These are phyloP conservation scores for Aspergillus caelatus DNA, from an alignment of 2,329 filamentous ascomycete genomes.

Conservation along the genomic window DNA sequence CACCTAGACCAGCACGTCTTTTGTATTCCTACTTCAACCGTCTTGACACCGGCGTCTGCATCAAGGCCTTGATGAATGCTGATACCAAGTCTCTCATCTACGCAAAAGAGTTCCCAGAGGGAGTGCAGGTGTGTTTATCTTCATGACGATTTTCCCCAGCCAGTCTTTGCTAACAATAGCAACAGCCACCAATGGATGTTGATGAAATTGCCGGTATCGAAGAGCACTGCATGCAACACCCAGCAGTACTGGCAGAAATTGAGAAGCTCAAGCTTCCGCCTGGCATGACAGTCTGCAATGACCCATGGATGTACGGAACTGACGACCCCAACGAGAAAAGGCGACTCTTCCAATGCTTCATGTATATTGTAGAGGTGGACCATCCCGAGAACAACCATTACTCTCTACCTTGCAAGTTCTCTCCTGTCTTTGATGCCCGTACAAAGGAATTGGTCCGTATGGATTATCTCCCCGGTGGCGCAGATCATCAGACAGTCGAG, in stretches of 20 bases:
- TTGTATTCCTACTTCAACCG: constrained; percentile 56
- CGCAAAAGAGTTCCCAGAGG: constrained; percentile 49
- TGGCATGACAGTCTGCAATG: constrained; percentile 59
- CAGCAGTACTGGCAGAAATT: constrained; percentile 59
- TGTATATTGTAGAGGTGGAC: constrained; percentile 40
- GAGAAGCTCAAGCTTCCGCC: constrained; percentile 62
- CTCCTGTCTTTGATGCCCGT: constrained; percentile 57
- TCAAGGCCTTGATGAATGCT: constrained; percentile 44
- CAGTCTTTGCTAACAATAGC: constrained; percentile 52
- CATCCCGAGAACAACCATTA: constrained; percentile 43
- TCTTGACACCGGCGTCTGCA: constrained; percentile 46
- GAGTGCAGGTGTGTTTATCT: constrained; percentile 43
- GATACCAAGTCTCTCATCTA: constrained; percentile 38
- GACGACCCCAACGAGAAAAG: constrained; percentile 42
- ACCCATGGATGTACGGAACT: constrained; percentile 71
- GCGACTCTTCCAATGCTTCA: constrained; percentile 45
- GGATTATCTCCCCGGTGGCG: constrained; percentile 69
- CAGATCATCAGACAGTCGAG: constrained; percentile 60
- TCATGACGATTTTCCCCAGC: background rate
- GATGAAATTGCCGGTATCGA: constrained; percentile 64
- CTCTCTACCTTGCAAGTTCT: constrained; percentile 40
- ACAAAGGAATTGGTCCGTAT: constrained; percentile 69
- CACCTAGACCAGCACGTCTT: constrained; percentile 53
- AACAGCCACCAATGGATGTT: constrained; percentile 61
- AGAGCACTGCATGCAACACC: constrained; percentile 56